Percentiles rank a stretch among this genome's conserved stretches.
Conservation (phyloP, 129 eudicot species). For the Centaurea solstitialis region DNA sequence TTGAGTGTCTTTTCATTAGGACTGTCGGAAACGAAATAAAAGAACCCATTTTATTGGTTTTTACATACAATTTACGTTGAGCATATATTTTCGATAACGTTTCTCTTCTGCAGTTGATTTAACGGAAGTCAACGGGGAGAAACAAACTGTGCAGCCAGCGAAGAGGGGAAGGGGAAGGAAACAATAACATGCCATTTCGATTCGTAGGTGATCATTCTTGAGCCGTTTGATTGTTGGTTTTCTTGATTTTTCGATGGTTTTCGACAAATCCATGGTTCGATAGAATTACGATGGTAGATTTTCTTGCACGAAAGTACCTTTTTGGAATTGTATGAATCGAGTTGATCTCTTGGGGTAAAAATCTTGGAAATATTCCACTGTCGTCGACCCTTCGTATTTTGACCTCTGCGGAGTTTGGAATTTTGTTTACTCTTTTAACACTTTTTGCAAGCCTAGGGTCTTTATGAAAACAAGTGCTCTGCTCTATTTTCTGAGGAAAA, state of each 20-base stretch:
- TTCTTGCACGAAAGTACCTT: background rate
- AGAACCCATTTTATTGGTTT: background rate
- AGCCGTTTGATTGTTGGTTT: slow-evolving; percentile 15
- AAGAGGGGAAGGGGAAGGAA: slow-evolving; percentile 91
- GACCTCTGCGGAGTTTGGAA: background rate
- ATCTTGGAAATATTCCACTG: slow-evolving; percentile 1
- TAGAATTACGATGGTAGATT: slow-evolving; percentile 9
- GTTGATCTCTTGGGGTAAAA: slow-evolving; percentile 12
- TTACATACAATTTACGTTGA: background rate
- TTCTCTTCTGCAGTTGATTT: slow-evolving; percentile 53
- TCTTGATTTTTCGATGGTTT: slow-evolving; percentile 15
- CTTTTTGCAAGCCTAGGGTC: background rate
- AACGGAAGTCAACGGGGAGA: slow-evolving; percentile 79
- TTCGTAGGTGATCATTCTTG: background rate
- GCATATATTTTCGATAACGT: background rate
- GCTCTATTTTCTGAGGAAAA: no score
- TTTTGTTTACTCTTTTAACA: background rate
- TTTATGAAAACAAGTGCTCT: background rate
- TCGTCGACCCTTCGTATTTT: background rate
- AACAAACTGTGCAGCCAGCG: slow-evolving; percentile 67
- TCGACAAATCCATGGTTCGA: background rate
- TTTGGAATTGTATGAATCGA: slow-evolving; percentile 15
- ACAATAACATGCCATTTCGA: slow-evolving; percentile 38
- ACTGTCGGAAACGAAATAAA: background rate
- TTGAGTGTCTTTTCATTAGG: background rate